These are phyloP conservation scores for Cutaneotrichosporon daszewskae DNA, from an alignment of 1,284 basidiomycete species.

Conservation along the genomic window DNA sequence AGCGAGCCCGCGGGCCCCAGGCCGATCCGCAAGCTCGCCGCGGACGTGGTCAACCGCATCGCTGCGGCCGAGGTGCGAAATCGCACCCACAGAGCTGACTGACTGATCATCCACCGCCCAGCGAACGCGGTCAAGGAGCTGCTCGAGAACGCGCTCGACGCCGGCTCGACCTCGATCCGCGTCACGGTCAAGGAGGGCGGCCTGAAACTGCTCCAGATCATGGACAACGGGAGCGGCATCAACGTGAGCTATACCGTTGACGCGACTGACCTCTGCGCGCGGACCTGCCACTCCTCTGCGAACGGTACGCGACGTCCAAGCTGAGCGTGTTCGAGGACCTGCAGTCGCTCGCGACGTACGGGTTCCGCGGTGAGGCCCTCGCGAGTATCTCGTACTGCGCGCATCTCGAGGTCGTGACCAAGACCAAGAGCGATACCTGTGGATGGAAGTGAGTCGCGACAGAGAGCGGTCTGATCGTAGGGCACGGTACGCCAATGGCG, in stretches of 20 bases:
- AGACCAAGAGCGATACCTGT: conserved; percentile 70
- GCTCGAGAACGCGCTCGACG: conserved; percentile 91
- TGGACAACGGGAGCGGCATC: conserved; percentile 95
- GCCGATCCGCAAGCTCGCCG: conserved; percentile 49
- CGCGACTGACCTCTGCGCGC: conserved; percentile 47
- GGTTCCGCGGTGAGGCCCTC: conserved; percentile 94
- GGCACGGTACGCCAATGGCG: conserved; percentile 71
- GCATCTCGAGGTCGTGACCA: conserved; percentile 80
- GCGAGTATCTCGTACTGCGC: conserved; percentile 96
- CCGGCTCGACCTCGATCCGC: conserved; percentile 78
- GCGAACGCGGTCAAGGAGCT: conserved; percentile 95
- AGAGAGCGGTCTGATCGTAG: conserved; percentile 48
- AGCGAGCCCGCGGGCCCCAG: conserved; percentile 1
- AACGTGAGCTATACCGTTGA: conserved; percentile 54
- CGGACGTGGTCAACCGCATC: conserved; percentile 57
- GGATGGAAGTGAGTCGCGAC: conserved; percentile 74
- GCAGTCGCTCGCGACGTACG: conserved; percentile 80
- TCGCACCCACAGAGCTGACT: not conserved
- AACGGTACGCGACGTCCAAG: conserved; percentile 95
- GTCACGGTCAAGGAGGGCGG: conserved; percentile 93
- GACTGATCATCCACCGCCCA: conserved; percentile 90
- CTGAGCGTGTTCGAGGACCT: conserved; percentile 81
- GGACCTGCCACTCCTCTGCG: conserved; percentile 85
- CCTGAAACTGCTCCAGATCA: conserved; percentile 89
- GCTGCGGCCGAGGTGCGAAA: conserved; percentile 55